phyloP scores from a whole-genome alignment of 2,329 filamentous ascomycete species.

The Beauveria australis region DNA sequence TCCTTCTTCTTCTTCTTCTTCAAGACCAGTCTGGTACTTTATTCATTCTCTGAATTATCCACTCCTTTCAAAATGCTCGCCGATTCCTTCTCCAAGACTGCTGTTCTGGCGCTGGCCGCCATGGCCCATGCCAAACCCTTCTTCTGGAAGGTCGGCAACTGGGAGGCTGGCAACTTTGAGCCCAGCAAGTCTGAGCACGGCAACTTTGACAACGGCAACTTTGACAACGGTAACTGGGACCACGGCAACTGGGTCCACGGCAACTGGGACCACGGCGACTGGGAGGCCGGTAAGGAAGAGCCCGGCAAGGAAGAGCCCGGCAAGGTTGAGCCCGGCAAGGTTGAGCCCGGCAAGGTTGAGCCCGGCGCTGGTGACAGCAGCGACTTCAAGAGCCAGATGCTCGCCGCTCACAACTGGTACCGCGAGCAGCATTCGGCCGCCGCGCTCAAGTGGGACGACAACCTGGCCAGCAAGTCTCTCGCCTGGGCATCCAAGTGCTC shows the following conservation, averaged over 20 bases:
- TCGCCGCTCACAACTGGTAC: constrained; percentile 9
- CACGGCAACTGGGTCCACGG: too few species aligned
- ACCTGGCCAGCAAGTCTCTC: background rate
- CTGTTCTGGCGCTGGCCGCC: constrained; percentile 3
- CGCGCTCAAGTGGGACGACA: background rate
- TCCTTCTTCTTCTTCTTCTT: background rate
- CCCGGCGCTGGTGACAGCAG: background rate
- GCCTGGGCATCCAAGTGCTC: constrained; percentile 5
- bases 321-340: too few species aligned
- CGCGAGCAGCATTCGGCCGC: constrained; percentile 2
- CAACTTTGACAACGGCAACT: too few species aligned
- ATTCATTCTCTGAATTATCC: background rate
- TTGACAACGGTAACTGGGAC: too few species aligned
- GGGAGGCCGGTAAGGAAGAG: too few species aligned
- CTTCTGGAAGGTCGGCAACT: background rate
- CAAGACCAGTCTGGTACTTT: background rate
- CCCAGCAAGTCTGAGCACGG: too few species aligned
- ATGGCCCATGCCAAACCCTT: background rate
- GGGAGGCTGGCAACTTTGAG: background rate
- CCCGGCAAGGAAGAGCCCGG: too few species aligned
- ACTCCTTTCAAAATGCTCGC: background rate
- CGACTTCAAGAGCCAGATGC: constrained; percentile 4
- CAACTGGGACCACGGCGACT: too few species aligned
- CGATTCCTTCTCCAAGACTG: constrained; percentile 1
- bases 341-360: too few species aligned